phyloP scores from a whole-genome alignment of 306 rosid genomes.

The Pyrus bretschneideri region DNA sequence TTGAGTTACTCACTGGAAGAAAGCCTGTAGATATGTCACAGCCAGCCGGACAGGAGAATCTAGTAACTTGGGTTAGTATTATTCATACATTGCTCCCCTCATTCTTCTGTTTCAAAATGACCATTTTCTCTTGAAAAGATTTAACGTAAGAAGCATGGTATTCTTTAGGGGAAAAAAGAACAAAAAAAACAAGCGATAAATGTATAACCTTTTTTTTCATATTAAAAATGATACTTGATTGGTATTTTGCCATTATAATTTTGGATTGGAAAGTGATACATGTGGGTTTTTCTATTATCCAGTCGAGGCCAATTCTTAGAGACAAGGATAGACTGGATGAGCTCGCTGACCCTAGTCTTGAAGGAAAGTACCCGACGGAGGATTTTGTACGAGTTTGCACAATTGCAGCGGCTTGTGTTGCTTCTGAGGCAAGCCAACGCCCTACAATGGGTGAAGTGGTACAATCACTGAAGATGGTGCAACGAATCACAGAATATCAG shows the following conservation, averaged over 20 bases:
- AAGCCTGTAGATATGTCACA: conserved; percentile 98
- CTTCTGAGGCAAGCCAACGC: conserved; percentile 93
- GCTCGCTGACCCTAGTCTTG: conserved; percentile 76
- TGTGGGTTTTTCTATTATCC: conserved; percentile 25
- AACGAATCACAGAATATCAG: conserved; percentile 65
- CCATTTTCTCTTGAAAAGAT: not conserved
- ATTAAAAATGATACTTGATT: not conserved
- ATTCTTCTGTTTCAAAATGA: conserved; percentile 14
- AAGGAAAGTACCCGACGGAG: conserved; percentile 81
- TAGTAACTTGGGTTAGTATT: conserved; percentile 88
- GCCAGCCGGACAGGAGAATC: conserved; percentile 90
- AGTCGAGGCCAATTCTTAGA: conserved; percentile 95
- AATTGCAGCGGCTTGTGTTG: conserved; percentile 95
- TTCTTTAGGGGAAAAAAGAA: not conserved
- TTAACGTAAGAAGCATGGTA: not conserved
- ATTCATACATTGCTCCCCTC: conserved; percentile 5
- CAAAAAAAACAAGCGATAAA: not conserved
- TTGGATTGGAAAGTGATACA: conserved; percentile 6
- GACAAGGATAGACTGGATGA: conserved; percentile 86
- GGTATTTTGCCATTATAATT: not conserved
- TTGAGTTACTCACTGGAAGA: conserved; percentile 84
- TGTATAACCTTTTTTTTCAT: not conserved
- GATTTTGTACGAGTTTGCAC: conserved; percentile 88
- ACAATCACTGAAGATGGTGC: conserved; percentile 98
- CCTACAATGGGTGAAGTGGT: conserved; percentile 99